phyloP scores from a whole-genome alignment of 139 green algal species.

The Yamagishiella unicocca region DNA sequence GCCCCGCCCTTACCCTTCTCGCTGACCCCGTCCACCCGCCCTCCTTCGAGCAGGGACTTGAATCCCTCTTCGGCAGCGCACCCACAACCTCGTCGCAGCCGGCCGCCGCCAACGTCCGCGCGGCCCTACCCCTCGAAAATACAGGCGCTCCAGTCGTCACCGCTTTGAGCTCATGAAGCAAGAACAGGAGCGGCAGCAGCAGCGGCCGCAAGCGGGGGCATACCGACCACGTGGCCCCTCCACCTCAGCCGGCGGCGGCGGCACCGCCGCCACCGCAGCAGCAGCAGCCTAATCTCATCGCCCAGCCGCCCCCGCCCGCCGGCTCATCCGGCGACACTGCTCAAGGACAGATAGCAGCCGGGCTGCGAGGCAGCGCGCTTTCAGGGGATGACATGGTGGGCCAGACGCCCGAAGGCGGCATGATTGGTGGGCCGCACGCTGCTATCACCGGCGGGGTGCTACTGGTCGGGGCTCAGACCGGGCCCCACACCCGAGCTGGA shows the following conservation, averaged over 20 bases:
- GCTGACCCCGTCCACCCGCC: not conserved
- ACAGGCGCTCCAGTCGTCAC: not conserved
- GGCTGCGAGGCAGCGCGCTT: not conserved
- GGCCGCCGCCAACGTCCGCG: not conserved
- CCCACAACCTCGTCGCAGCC: too few species aligned
- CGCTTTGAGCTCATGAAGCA: conserved; percentile 27
- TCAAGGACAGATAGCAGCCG: not conserved
- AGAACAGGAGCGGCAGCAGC: not conserved
- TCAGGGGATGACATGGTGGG: not conserved
- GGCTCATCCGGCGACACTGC: not conserved
- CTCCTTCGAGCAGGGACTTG: too few species aligned
- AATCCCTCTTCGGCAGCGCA: too few species aligned
- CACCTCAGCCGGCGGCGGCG: not conserved
- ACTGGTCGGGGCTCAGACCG: not conserved
- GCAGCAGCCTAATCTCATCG: not conserved
- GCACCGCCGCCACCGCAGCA: not conserved
- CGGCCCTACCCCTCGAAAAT: conserved; percentile 43
- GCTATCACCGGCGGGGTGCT: not conserved
- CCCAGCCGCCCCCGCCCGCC: not conserved
- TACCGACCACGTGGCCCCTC: not conserved
- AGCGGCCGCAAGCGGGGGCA: not conserved
- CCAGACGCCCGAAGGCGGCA: not conserved
- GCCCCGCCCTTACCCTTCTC: too few species aligned
- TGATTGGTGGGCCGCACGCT: not conserved
- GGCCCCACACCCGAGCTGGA: not conserved